Percentiles rank a stretch among this genome's conserved stretches.
phyloP scores from a whole-genome alignment of 495 filamentous ascomycete species.

The Friedmanniomyces endolithicus region DNA sequence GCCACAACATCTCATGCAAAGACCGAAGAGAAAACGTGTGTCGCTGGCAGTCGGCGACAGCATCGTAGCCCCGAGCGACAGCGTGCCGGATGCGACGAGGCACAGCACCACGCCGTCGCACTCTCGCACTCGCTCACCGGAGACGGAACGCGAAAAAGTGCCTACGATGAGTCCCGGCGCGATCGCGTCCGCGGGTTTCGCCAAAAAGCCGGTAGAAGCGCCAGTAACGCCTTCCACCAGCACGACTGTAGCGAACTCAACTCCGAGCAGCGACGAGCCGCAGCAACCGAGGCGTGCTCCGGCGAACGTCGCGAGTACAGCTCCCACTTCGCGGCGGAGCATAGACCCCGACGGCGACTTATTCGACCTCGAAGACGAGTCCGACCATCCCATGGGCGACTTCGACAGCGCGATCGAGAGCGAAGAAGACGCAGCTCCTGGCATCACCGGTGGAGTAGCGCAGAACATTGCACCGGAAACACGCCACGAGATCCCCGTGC shows the following conservation, averaged over 20 bases:
- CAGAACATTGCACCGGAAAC: neutral
- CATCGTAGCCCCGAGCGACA: conserved; percentile 17
- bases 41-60: conserved; percentile 16
- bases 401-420: neutral
- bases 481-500: neutral
- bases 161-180: neutral
- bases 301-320: neutral
- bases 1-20: neutral
- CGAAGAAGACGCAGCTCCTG: conserved; percentile 1
- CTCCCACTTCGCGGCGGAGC: neutral
- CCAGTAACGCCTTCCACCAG: neutral
- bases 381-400: conserved; percentile 1
- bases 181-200: neutral
- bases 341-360: conserved; percentile 20
- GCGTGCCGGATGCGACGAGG: conserved; percentile 6
- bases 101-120: conserved; percentile 14
- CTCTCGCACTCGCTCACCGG: conserved; percentile 5
- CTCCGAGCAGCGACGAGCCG: neutral
- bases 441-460: neutral
- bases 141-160: neutral
- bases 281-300: neutral
- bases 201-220: no score
- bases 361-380: conserved; percentile 19
- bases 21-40: conserved; percentile 15
- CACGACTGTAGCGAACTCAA: neutral